Conservation (phyloP, 495 filamentous ascomycete genomes). For the Cetradonia linearis region DNA sequence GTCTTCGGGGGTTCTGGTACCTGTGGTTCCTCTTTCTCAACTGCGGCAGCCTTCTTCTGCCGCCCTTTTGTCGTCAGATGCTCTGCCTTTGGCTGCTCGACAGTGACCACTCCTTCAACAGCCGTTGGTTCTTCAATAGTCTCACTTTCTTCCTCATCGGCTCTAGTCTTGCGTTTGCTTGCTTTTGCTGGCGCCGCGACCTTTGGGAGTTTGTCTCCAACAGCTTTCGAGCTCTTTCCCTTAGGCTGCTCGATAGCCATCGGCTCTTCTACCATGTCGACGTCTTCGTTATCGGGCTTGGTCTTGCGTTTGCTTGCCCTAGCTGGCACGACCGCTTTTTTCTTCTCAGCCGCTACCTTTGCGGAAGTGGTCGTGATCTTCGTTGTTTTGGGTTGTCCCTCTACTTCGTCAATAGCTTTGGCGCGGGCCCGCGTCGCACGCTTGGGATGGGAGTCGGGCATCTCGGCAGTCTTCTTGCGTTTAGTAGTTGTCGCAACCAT, state of each 20-base stretch:
- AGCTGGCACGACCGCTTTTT: conserved; percentile 10
- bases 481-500: conserved; percentile 13
- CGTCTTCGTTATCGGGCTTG: conserved; percentile 10
- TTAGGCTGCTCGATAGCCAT: background rate
- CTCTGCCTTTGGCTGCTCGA: conserved; percentile 5
- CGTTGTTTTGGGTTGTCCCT: conserved; percentile 11
- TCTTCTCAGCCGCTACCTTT: conserved; percentile 19
- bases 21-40: conserved; percentile 9
- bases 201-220: background rate
- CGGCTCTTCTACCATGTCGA: background rate
- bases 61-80: conserved; percentile 1
- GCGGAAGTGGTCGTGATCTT: conserved; percentile 20
- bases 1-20: conserved; percentile 14
- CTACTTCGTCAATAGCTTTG: conserved; percentile 18
- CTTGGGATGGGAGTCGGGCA: conserved; percentile 44
- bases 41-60: conserved; percentile 6
- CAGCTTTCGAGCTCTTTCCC: conserved; percentile 2
- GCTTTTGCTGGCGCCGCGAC: conserved; percentile 2
- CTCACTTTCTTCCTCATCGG: background rate
- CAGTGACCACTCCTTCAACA: background rate
- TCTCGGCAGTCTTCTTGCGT: conserved; percentile 25
- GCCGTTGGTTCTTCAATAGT: background rate
- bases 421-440: conserved; percentile 51
- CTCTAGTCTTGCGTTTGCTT: conserved; percentile 24
- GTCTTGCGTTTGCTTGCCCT: conserved; percentile 19